These are phyloP conservation scores for Scalesia atractyloides DNA, from an alignment of 129 eudicot genomes.

Conservation along the genomic window DNA sequence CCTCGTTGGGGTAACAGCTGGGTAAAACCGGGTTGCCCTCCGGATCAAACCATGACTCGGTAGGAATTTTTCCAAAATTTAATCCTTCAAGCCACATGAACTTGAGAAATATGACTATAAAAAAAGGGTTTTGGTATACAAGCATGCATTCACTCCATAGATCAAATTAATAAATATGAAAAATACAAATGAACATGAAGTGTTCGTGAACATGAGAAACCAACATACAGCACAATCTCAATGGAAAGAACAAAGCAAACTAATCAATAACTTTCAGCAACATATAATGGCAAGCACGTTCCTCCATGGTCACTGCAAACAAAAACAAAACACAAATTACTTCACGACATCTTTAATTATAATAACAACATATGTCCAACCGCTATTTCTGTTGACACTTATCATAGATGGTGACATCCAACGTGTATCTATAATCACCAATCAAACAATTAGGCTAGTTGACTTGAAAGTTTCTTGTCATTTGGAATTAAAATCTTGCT, in stretches of 20 bases:
- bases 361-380: background rate
- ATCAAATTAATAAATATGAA: background rate
- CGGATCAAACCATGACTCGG: too few species aligned
- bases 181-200: slow-evolving; percentile 14
- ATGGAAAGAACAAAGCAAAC: slow-evolving; percentile 17
- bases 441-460: background rate
- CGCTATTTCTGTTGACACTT: background rate
- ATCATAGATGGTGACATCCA: background rate
- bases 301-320: slow-evolving; percentile 29
- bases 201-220: slow-evolving; percentile 7
- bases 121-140: background rate
- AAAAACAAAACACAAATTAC: slow-evolving; percentile 14
- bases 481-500: too few species aligned
- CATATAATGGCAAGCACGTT: slow-evolving; percentile 18
- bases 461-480: too few species aligned
- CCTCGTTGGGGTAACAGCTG: too few species aligned
- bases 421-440: background rate
- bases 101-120: too few species aligned
- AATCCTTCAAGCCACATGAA: too few species aligned
- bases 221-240: slow-evolving; percentile 21
- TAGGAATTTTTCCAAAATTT: too few species aligned
- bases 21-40: too few species aligned
- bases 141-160: slow-evolving; percentile 21
- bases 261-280: slow-evolving; percentile 29
- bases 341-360: background rate